These are phyloP conservation scores for Leccinum pellstonianum DNA, from an alignment of 768 basidiomycete genomes.

Conservation along the genomic window DNA sequence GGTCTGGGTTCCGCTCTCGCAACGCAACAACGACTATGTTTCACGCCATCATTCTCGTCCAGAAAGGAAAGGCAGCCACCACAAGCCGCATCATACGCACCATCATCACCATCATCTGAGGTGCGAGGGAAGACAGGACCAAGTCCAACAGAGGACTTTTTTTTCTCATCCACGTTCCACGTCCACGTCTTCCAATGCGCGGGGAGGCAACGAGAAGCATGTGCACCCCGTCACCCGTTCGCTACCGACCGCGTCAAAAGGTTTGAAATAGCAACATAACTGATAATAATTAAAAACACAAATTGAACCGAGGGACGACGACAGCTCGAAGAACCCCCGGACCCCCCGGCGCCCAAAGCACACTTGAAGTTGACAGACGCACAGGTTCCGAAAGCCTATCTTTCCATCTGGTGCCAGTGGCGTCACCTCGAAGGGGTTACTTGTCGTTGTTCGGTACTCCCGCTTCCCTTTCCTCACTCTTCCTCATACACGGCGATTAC, in stretches of 20 bases:
- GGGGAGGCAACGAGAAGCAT: slow-evolving; percentile 9
- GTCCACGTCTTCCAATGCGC: not conserved
- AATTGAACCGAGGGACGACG: not conserved
- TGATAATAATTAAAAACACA: not conserved
- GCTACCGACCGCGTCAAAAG: slow-evolving; percentile 10
- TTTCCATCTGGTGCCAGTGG: not conserved
- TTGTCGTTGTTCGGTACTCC: not conserved
- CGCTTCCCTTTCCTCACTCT: not conserved
- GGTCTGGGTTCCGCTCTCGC: not conserved
- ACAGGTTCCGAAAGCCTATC: not conserved
- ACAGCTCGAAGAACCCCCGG: not conserved
- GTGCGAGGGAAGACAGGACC: not conserved
- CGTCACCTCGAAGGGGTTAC: not conserved
- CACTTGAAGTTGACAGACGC: not conserved
- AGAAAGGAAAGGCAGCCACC: not conserved
- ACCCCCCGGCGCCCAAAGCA: not conserved
- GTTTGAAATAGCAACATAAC: not conserved
- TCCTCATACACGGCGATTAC: not conserved
- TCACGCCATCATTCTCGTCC: not conserved
- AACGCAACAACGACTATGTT: not conserved
- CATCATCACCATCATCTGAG: not conserved
- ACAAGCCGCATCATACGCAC: not conserved
- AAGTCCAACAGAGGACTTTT: not conserved
- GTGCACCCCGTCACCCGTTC: slow-evolving; percentile 24
- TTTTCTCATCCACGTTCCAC: not conserved